A percentile compares a stretch with the other conserved stretches of the same genome.
Conservation (phyloP, 495 filamentous ascomycete genomes). For the Stereocaulon alpinum region DNA sequence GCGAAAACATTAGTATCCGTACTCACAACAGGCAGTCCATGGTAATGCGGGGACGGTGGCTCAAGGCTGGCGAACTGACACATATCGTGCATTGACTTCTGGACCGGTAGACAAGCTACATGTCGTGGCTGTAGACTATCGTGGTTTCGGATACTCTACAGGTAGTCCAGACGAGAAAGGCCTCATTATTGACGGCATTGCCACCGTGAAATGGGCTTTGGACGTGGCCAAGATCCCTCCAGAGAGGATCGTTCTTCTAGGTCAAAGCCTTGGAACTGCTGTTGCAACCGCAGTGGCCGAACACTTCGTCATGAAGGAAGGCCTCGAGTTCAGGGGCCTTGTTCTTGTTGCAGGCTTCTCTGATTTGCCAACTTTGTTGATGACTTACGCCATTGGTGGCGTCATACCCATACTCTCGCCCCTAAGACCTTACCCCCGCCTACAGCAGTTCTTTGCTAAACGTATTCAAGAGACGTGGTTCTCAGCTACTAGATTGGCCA, state of each 20-base stretch:
- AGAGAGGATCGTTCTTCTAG: conserved; percentile 66
- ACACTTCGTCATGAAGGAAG: conserved; percentile 36
- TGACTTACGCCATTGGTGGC: conserved; percentile 63
- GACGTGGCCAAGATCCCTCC: conserved; percentile 50
- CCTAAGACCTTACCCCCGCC: conserved; percentile 45
- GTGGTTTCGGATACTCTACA: conserved; percentile 75
- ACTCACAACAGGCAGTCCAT: conserved; percentile 26
- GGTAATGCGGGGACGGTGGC: conserved; percentile 45
- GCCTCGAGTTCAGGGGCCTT: conserved; percentile 51
- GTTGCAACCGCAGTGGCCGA: conserved; percentile 64
- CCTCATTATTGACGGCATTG: conserved; percentile 66
- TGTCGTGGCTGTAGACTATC: conserved; percentile 71
- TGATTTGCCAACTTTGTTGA: conserved; percentile 57
- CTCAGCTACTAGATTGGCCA: conserved; percentile 38
- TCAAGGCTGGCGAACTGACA: conserved; percentile 40
- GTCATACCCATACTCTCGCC: conserved; percentile 70
- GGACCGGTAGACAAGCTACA: conserved; percentile 36
- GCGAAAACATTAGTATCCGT: neutral
- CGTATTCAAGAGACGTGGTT: conserved; percentile 48
- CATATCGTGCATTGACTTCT: conserved; percentile 38
- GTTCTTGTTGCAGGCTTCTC: conserved; percentile 74
- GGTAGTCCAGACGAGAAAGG: conserved; percentile 74
- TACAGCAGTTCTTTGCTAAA: conserved; percentile 37
- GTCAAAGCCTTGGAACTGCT: conserved; percentile 83
- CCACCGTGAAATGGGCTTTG: conserved; percentile 59